phyloP scores from a whole-genome alignment of 257 asterid species.

The Hygrophila difformis region DNA sequence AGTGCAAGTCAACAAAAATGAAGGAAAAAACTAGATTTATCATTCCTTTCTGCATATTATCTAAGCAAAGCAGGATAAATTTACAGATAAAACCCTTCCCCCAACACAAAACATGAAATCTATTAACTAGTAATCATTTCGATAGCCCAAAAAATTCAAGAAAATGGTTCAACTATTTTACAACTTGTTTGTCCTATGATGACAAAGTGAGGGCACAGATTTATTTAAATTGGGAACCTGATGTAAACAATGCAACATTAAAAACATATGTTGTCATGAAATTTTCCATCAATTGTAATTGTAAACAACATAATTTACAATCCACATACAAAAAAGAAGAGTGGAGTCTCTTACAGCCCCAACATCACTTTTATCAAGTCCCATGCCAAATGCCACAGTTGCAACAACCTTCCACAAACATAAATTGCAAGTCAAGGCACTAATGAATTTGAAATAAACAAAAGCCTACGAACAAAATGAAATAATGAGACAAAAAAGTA shows the following conservation, averaged over 20 bases:
- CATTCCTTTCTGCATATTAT: too few relatives aligned
- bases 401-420: slow-evolving; percentile 81
- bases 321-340: slow-evolving; percentile 12
- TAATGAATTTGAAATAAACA: background rate
- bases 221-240: background rate
- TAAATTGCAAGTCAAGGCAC: slow-evolving; percentile 16
- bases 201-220: slow-evolving; percentile 4
- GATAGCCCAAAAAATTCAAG: background rate
- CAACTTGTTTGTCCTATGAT: background rate
- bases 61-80: too few relatives aligned
- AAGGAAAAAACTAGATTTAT: too few relatives aligned
- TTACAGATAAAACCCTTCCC: too few relatives aligned
- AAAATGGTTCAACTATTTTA: background rate
- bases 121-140: background rate
- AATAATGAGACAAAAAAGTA: background rate
- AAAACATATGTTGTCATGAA: too few relatives aligned
- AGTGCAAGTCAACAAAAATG: slow-evolving; percentile 9
- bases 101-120: background rate
- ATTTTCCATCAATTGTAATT: too few relatives aligned
- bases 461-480: too few relatives aligned
- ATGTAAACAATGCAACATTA: slow-evolving; percentile 5
- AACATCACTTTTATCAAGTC: slow-evolving; percentile 91
- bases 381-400: slow-evolving; percentile 99
- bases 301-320: too few relatives aligned
- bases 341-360: slow-evolving; percentile 71